Percentiles rank a stretch among this genome's conserved stretches.
phyloP scores from a whole-genome alignment of 495 filamentous ascomycete genomes.

The Penicillium flavigenum region DNA sequence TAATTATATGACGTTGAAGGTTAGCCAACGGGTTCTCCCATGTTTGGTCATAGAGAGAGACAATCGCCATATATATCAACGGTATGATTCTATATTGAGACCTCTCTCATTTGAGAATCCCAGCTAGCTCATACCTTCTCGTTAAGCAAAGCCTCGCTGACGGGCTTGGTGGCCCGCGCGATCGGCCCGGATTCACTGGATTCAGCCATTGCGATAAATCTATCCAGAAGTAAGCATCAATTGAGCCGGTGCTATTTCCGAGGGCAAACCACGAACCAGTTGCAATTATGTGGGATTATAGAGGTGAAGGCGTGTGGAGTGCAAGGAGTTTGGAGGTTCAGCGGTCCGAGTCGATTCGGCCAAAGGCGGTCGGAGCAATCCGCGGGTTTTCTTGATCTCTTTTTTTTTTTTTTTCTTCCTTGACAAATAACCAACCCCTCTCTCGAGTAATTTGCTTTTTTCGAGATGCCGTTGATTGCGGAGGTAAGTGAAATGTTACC shows the following conservation, averaged over 20 bases:
- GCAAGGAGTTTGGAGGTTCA: slow-evolving; percentile 35
- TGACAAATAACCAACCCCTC: slow-evolving; percentile 15
- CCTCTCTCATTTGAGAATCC: background rate
- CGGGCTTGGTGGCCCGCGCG: slow-evolving; percentile 64
- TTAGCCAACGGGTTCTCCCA: slow-evolving; percentile 22
- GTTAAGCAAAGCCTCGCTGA: slow-evolving; percentile 91
- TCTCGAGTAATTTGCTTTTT: slow-evolving; percentile 18
- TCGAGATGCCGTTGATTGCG: slow-evolving; percentile 44
- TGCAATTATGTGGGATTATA: slow-evolving; percentile 23
- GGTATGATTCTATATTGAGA: background rate
- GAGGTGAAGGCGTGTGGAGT: slow-evolving; percentile 28
- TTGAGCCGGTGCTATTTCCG: background rate
- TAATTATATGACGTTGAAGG: slow-evolving; percentile 38
- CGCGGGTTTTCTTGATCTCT: slow-evolving; percentile 23
- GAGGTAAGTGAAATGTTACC: slow-evolving; percentile 34
- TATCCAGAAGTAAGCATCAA: slow-evolving; percentile 10
- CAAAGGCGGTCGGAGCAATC: slow-evolving; percentile 49
- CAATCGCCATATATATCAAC: background rate
- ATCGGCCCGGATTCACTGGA: slow-evolving; percentile 49
- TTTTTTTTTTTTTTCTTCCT: slow-evolving; percentile 29
- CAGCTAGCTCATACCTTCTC: slow-evolving; percentile 70
- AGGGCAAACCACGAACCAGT: background rate
- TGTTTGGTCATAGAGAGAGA: background rate
- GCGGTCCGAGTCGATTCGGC: slow-evolving; percentile 30
- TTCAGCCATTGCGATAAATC: slow-evolving; percentile 56